A percentile compares a stretch with the other conserved stretches of the same genome.
Evolutionary conservation across 257 asterid genomes (phyloP).

Genomic region (Przewalskia tangutica): DNA sequence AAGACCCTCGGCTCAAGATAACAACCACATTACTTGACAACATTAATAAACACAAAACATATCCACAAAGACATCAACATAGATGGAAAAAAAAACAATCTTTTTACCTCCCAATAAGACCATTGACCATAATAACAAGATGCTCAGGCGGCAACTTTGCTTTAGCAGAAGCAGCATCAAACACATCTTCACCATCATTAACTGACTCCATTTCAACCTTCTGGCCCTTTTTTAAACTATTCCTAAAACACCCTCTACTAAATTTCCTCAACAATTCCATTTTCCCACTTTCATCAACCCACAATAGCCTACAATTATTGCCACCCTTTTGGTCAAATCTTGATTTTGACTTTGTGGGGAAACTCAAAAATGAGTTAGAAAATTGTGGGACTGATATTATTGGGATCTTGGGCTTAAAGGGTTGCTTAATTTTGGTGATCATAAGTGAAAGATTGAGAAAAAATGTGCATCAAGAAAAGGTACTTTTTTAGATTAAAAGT

Average conservation of each 20-base stretch:
- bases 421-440: conserved; percentile 42
- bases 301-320: conserved; percentile 19
- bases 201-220: conserved; percentile 49
- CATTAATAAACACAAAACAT: neutral
- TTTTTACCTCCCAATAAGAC: conserved; percentile 68
- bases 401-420: conserved; percentile 30
- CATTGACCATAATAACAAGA: conserved; percentile 77
- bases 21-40: neutral
- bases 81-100: neutral
- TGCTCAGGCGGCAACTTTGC: conserved; percentile 57
- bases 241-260: conserved; percentile 50
- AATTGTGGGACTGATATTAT: conserved; percentile 21
- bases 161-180: conserved; percentile 46
- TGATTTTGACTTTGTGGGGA: conserved; percentile 20
- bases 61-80: neutral
- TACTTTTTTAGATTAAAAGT: neutral
- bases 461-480: neutral
- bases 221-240: conserved; percentile 31
- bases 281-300: conserved; percentile 32
- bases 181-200: conserved; percentile 65
- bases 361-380: conserved; percentile 20
- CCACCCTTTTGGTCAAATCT: conserved; percentile 11
- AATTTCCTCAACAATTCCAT: conserved; percentile 47
- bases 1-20: too few species aligned
- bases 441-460: conserved; percentile 16